Evolutionary conservation across 2,329 filamentous ascomycete genomes (phyloP).

Genomic region (Amauroascus verrucosus): DNA sequence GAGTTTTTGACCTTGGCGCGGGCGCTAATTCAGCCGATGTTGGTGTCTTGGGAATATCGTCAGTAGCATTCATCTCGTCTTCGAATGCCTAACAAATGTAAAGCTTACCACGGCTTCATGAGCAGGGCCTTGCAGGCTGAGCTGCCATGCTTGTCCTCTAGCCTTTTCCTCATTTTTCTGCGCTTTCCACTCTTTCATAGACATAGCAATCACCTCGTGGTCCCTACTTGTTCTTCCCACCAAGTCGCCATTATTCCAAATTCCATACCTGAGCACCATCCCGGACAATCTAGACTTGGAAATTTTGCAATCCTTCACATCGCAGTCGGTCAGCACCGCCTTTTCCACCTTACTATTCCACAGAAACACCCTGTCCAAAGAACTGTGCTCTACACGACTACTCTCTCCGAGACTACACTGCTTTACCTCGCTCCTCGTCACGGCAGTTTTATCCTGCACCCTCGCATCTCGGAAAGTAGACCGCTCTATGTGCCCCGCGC

Average conservation of each 20-base stretch:
- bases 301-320: conserved; percentile 17
- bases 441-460: neutral
- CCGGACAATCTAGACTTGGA: conserved; percentile 14
- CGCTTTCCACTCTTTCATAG: neutral
- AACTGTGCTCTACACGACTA: conserved; percentile 13
- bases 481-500: conserved; percentile 10
- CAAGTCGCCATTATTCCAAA: conserved; percentile 18
- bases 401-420: neutral
- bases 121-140: neutral
- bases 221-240: conserved; percentile 15
- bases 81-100: neutral
- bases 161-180: neutral
- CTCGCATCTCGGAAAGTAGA: conserved; percentile 11
- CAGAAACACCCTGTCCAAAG: conserved; percentile 12
- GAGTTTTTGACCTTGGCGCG: neutral
- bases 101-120: neutral
- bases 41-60: neutral
- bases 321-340: conserved; percentile 15
- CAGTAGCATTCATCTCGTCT: neutral
- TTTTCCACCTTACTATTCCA: conserved; percentile 13
- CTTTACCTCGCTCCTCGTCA: conserved; percentile 4
- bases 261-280: conserved; percentile 18
- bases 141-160: neutral
- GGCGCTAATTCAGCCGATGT: neutral
- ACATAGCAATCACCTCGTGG: conserved; percentile 3